Percentiles rank a stretch among this genome's conserved stretches.
phyloP scores from a whole-genome alignment of 2,329 filamentous ascomycete genomes.

The Rachicladosporium sp. region DNA sequence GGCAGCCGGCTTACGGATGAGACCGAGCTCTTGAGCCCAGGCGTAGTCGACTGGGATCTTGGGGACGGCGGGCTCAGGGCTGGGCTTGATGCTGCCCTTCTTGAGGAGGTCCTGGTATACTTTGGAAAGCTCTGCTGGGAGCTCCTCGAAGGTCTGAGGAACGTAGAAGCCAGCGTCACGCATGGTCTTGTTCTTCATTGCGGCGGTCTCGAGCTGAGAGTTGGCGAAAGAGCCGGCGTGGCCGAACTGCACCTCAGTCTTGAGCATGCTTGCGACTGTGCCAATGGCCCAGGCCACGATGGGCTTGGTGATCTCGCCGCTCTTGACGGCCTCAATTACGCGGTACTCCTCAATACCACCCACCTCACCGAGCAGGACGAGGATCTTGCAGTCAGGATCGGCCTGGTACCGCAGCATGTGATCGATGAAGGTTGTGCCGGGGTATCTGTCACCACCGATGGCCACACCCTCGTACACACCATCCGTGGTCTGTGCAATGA shows the following conservation, averaged over 20 bases:
- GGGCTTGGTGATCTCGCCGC: conserved; percentile 90
- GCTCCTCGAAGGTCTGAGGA: conserved; percentile 91
- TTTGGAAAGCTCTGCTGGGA: conserved; percentile 60
- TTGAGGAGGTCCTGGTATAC: conserved; percentile 86
- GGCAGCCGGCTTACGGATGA: conserved; percentile 97
- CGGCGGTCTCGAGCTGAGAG: conserved; percentile 95
- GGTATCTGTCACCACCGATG: conserved; percentile 98
- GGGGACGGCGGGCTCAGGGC: conserved; percentile 80
- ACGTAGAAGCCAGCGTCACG: conserved; percentile 87
- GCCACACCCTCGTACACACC: conserved; percentile 98
- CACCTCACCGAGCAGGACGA: conserved; percentile 90
- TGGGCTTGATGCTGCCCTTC: conserved; percentile 72
- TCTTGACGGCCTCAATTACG: conserved; percentile 95
- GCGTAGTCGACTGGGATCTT: conserved; percentile 99
- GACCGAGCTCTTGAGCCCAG: conserved; percentile 97
- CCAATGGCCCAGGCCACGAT: conserved; percentile 99
- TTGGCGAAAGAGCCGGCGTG: conserved; percentile 98
- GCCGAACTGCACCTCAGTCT: conserved; percentile 99
- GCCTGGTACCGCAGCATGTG: conserved; percentile 93
- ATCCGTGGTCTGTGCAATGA: conserved; percentile 89
- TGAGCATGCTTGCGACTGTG: conserved; percentile 99
- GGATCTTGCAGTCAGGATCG: conserved; percentile 95
- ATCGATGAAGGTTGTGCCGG: conserved; percentile 98
- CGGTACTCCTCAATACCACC: conserved; percentile 99
- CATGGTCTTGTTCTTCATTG: conserved; percentile 95